These are phyloP conservation scores for Pseudogymnoascus verrucosus DNA, from an alignment of 2,329 filamentous ascomycete species.

Conservation along the genomic window DNA sequence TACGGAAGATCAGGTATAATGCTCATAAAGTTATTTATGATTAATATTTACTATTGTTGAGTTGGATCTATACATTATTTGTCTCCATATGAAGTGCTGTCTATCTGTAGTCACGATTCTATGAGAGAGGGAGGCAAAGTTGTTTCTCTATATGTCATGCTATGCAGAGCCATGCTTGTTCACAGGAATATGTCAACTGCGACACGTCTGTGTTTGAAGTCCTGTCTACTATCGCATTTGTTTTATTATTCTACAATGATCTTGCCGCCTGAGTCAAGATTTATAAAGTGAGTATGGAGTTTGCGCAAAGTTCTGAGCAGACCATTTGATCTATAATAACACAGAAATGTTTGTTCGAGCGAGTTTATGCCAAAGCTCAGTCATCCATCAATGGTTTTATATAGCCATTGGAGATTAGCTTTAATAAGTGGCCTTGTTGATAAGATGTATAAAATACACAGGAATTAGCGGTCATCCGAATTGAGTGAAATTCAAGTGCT, in stretches of 20 bases:
- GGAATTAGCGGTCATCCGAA: background rate
- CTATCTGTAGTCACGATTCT: background rate
- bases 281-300: background rate
- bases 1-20: constrained; percentile 3
- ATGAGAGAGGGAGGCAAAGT: background rate
- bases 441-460: background rate
- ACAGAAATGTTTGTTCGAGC: background rate
- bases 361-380: background rate
- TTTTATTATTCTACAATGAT: background rate
- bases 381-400: background rate
- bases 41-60: background rate
- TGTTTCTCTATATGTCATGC: background rate
- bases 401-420: background rate
- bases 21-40: background rate
- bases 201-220: background rate
- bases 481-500: background rate
- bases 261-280: background rate
- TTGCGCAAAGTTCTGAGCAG: background rate
- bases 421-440: background rate
- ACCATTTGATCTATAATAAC: background rate
- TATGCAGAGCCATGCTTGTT: background rate
- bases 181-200: background rate
- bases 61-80: background rate
- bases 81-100: background rate
- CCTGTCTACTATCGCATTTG: too few species aligned